phyloP scores from a whole-genome alignment of 2,329 filamentous ascomycete genomes.

The Fusarium gaditjirri region DNA sequence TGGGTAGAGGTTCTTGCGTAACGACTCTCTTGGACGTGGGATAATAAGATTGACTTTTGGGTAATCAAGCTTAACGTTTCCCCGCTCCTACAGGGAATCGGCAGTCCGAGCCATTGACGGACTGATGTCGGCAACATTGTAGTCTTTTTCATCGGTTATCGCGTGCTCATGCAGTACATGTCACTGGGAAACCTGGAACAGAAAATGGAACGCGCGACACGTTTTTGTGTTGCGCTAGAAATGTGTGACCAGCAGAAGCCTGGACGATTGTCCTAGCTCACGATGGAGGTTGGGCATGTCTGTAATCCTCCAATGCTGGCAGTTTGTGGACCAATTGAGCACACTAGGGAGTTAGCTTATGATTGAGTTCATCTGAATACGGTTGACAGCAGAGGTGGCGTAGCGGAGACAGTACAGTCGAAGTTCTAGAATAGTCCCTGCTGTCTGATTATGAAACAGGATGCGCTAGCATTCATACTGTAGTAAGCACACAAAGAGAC shows the following conservation, averaged over 20 bases:
- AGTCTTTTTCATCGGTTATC: neutral
- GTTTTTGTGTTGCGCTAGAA: neutral
- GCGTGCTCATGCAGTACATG: neutral
- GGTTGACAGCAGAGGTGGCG: neutral
- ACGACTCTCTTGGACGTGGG: neutral
- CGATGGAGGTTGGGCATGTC: neutral
- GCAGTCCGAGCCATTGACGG: neutral
- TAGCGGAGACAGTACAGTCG: neutral
- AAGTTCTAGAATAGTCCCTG: neutral
- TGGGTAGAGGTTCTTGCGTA: constrained; percentile 24
- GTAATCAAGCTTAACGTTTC: constrained; percentile 16
- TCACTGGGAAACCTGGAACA: neutral
- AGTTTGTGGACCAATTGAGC: neutral
- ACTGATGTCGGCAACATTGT: neutral
- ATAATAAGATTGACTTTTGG: constrained; percentile 14
- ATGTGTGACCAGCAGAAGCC: neutral
- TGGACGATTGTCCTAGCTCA: neutral
- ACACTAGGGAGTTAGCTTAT: neutral
- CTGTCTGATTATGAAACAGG: neutral
- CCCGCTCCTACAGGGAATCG: neutral
- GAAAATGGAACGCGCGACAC: neutral
- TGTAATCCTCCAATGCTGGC: neutral
- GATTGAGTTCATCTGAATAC: neutral
- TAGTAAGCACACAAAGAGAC: no score
- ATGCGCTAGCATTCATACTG: no score